Percentiles rank a stretch among this genome's conserved stretches.
These are phyloP conservation scores for Plectosphaerella sp. DNA, from an alignment of 2,329 filamentous ascomycete species.

Conservation along the genomic window DNA sequence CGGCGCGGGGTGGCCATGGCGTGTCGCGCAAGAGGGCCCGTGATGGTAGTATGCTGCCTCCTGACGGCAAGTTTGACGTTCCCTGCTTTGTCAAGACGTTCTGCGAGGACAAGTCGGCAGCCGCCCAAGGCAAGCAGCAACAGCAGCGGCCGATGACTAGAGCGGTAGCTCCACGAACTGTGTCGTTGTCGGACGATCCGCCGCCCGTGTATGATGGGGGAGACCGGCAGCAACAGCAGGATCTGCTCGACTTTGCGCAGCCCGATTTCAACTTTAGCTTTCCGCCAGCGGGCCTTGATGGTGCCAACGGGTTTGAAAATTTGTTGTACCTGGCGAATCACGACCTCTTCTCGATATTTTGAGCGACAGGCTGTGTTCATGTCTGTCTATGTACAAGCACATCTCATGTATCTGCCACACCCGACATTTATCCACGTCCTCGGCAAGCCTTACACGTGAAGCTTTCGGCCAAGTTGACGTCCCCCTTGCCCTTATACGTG, in stretches of 20 bases:
- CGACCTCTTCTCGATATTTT: conserved; percentile 12
- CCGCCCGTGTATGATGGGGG: not conserved
- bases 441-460: no score
- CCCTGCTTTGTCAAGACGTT: conserved; percentile 21
- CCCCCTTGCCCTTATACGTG: no score
- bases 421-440: no score
- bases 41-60: not conserved
- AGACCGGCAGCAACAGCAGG: not conserved
- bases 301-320: conserved; percentile 14
- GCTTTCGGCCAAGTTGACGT: no score
- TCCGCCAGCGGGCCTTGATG: conserved; percentile 11
- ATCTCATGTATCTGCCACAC: no score
- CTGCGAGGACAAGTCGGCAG: conserved; percentile 14
- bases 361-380: not conserved
- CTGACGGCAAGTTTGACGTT: conserved; percentile 15
- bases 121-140: conserved; percentile 6
- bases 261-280: conserved; percentile 2
- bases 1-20: not conserved
- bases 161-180: not conserved
- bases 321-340: conserved; percentile 17
- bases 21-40: conserved; percentile 1
- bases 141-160: conserved; percentile 6
- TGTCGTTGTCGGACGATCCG: not conserved
- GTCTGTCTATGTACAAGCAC: no score
- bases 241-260: conserved; percentile 7